phyloP scores from a whole-genome alignment of 2,329 filamentous ascomycete species.

The Aspergillus amoenus region DNA sequence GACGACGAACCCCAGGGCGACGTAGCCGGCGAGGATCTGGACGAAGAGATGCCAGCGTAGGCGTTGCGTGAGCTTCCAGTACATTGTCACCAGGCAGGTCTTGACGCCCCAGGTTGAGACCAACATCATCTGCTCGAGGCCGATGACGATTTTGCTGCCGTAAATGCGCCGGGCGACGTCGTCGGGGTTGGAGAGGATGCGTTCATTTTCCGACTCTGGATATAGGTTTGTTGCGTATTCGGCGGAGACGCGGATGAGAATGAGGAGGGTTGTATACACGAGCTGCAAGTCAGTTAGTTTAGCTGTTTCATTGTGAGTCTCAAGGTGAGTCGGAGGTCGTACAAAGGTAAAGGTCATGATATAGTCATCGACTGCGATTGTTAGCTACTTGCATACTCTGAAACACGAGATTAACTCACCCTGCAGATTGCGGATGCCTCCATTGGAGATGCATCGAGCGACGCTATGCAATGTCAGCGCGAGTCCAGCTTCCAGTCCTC shows the following conservation, averaged over 20 bases:
- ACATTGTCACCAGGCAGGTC: constrained; percentile 4
- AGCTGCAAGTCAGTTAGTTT: not conserved
- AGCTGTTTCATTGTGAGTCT: not conserved
- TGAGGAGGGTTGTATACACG: constrained; percentile 7
- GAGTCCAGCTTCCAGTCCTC: no score
- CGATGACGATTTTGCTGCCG: constrained; percentile 11
- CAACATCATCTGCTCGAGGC: constrained; percentile 9
- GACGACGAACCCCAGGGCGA: constrained; percentile 44
- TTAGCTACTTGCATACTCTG: not conserved
- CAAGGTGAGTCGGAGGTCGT: not conserved
- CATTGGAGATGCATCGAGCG: not conserved
- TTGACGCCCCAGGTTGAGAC: constrained; percentile 10
- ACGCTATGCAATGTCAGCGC: constrained; percentile 2
- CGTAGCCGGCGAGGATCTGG: constrained; percentile 33
- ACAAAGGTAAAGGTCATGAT: constrained; percentile 9
- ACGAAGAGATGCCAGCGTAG: constrained; percentile 4
- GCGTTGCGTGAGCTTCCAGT: constrained; percentile 7
- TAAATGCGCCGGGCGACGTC: constrained; percentile 1
- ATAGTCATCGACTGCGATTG: constrained; percentile 5
- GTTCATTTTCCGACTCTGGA: not conserved
- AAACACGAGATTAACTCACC: not conserved
- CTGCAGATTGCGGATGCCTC: constrained; percentile 3
- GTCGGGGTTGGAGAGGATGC: not conserved
- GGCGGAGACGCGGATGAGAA: constrained; percentile 10
- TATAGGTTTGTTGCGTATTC: constrained; percentile 12